Percentiles rank a stretch among this genome's conserved stretches.
Conservation (phyloP, 345 rosid genomes). For the Geranium rotundifolium region DNA sequence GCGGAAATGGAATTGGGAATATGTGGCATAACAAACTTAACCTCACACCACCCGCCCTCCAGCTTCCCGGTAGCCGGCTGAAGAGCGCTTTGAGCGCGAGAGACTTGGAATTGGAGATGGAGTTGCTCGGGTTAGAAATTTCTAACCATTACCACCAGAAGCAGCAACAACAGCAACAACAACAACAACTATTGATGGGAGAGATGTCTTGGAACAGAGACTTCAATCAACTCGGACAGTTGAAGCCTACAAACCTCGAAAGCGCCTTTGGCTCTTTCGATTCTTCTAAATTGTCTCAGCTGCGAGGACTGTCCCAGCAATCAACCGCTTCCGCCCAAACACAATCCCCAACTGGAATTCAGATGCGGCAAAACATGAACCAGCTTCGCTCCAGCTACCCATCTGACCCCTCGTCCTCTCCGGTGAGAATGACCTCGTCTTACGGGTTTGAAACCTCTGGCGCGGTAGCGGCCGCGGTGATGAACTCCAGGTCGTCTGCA, state of each 20-base stretch:
- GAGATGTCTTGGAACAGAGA: conserved; percentile 26
- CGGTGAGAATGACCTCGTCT: conserved; percentile 38
- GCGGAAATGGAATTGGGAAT: not conserved
- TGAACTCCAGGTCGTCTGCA: conserved; percentile 90
- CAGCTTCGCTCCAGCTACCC: conserved; percentile 60
- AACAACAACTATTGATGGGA: conserved; percentile 30
- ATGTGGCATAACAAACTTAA: conserved; percentile 75
- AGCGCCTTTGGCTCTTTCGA: conserved; percentile 53
- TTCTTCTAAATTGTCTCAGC: conserved; percentile 44
- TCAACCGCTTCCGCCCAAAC: conserved; percentile 35
- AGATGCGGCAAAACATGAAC: conserved; percentile 55
- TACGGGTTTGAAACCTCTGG: conserved; percentile 71
- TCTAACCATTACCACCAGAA: conserved; percentile 4
- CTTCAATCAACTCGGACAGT: conserved; percentile 37
- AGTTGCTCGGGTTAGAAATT: conserved; percentile 42
- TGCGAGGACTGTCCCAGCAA: conserved; percentile 34
- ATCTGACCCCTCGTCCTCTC: conserved; percentile 39
- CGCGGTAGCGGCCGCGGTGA: conserved; percentile 77
- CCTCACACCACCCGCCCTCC: conserved; percentile 65
- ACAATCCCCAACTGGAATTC: conserved; percentile 58
- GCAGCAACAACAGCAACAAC: conserved; percentile 4
- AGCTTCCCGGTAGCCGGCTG: conserved; percentile 70
- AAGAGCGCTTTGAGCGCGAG: conserved; percentile 68
- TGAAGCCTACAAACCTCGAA: conserved; percentile 46
- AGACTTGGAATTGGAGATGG: conserved; percentile 68